Evolutionary conservation across 345 rosid species (phyloP), one percentile per base, ranked within the genome.

Genomic region (Trapa bicornis): DNA sequence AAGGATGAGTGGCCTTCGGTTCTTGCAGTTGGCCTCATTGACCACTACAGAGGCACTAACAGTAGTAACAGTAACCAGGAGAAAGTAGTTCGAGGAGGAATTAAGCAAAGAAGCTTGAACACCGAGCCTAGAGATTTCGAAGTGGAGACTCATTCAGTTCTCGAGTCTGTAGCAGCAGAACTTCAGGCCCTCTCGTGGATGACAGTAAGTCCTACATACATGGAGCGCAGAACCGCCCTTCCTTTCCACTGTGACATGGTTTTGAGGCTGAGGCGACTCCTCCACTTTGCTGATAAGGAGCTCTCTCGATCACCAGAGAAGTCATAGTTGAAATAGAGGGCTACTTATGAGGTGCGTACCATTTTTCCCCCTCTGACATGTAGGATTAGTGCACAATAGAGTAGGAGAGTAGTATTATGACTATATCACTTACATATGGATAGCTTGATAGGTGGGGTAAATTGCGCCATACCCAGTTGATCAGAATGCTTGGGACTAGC

Each of bases 181-280:
- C 97, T 95, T 75, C 97, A 95, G 77, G 96, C 97, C 68, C 76
- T 95, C 64, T 95, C 99, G 33, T 95, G 96, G 96, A 86, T 95
- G 97, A 95, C 96, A 6, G 91, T 78, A 65, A 95, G 99, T 78
- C 97, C 97, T 0, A 91, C 88, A 36, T 91, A 85, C 76, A 65
- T 84, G 72, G 97, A 91, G 56, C 79, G 99, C 68, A 83, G 99
- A 57, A 87, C 90, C 17, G 88, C 91, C 47, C 82, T 95, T 47
- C 99, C 99, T 1, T 89, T 87, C 76, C 99, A 91, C 71, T 85
- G 96, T 68, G 99, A 95, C 79, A 88, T 87, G 97, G 96, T 95
- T 71, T 79, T 95, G 71, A 85, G 99, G 78, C 81, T 95, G 48
- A 85, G 96, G 78, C 88, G 99, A 72, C 79, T 95, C 73, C 96